Base-by-base conservation (phyloP, 23 red algal genomes). In the Gracilariopsis chorda region DNA sequence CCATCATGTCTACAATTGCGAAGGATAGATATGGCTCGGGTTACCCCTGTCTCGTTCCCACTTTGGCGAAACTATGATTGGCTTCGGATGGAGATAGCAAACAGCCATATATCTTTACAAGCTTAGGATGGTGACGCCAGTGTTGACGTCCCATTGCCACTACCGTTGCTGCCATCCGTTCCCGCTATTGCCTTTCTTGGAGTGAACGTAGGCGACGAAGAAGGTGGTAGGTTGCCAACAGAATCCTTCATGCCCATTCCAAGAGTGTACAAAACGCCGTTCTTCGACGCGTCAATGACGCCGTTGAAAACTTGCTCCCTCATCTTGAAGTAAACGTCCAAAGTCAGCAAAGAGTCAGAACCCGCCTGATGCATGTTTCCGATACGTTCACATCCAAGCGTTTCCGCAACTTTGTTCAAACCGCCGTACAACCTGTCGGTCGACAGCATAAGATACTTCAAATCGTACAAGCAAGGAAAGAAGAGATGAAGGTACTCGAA, bases 331-430 rank as follows among this genome's bases (percentile, higher is more conserved):
- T 95, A 98, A 21, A 94, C 93, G 23, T 94, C 64, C 92, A 95
- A 44, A 20, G 96, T 98, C 43, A 98, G 41, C 11, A 98, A 79
- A 19, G 84, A 84, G 53, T 98, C 96, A 0, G 80, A 88, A 4
- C 92, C 96, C 3, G 96, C 96, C 67, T 98, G 96, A 59, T 98
- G 96, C 82, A 93, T 95, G 20, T 69, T 51, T 0, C 96, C 96
- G 36, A 94, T 17, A 21, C 96, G 84, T 23, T 94, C 68, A 19
- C 94, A 93, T 6, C 92, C 80, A 17, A 92, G 70, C 29, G 60
- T 70, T 77, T 95, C 96, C 37, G 88, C 96, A 27, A 98, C 84
- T 67, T 89, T 93, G 73, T 95, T 95, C 23, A 98, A 71, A 14
- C 96, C 96, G 17, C 96, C 96, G 29, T 85, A 88, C 20, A 98